Evolutionary conservation across 495 filamentous ascomycete species (phyloP).

Genomic region (Neurospora sp.): DNA sequence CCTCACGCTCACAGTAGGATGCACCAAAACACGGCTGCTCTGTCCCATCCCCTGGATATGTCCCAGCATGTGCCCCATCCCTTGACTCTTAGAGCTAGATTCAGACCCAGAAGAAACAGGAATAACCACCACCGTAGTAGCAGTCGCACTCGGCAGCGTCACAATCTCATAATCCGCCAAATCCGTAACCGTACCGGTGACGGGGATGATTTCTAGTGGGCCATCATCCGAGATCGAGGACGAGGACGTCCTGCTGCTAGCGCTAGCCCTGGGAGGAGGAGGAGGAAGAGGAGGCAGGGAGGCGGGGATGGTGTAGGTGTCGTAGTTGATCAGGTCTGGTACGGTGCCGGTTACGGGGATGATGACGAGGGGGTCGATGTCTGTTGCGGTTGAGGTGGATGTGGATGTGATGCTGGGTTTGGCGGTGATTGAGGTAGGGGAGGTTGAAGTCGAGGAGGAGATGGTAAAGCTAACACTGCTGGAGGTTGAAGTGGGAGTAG

Average conservation of each 20-base stretch:
- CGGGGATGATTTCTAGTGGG: not conserved
- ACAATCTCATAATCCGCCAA: not conserved
- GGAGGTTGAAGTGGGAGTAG: not conserved
- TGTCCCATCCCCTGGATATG: not conserved
- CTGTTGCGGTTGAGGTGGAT: no score
- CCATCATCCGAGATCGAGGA: not conserved
- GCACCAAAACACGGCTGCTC: not conserved
- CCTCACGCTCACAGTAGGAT: not conserved
- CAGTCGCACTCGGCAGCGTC: not conserved
- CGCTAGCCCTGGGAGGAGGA: not conserved
- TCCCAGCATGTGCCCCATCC: not conserved
- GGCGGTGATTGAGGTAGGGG: no score
- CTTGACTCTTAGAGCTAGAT: not conserved
- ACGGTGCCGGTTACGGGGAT: not conserved
- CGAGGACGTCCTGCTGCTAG: not conserved
- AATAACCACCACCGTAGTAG: not conserved
- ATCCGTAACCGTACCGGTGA: not conserved
- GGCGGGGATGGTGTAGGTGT: not conserved
- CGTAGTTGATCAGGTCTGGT: not conserved
- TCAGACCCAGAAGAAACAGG: not conserved
- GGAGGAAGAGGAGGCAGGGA: not conserved
- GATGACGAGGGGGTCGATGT: not conserved
- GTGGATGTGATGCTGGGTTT: not conserved
- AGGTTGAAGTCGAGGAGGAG: not conserved
- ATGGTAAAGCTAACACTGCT: not conserved